phyloP scores from a whole-genome alignment of 768 basidiomycete genomes.

The Udeniomyces megalosporus region DNA sequence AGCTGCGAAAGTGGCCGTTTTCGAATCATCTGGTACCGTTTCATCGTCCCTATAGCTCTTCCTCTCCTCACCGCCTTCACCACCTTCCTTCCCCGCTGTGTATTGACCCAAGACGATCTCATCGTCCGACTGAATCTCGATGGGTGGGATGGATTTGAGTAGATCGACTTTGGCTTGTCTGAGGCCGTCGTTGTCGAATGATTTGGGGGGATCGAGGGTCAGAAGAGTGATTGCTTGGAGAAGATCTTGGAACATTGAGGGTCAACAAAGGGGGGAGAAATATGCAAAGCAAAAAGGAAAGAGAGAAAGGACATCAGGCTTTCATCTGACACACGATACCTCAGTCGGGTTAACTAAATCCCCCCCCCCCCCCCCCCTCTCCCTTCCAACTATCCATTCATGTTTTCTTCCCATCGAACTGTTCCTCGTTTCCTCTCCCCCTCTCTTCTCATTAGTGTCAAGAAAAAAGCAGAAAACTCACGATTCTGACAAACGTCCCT shows the following conservation, averaged over 20 bases:
- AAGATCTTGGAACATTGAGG: neutral
- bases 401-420: too few relatives aligned
- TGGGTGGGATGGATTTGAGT: neutral
- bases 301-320: too few relatives aligned
- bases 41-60: conserved; percentile 18
- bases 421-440: too few relatives aligned
- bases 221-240: conserved; percentile 1
- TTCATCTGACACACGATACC: too few relatives aligned
- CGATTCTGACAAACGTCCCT: conserved; percentile 19
- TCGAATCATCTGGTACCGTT: conserved; percentile 17
- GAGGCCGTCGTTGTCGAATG: neutral
- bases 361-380: too few relatives aligned
- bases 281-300: too few relatives aligned
- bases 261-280: neutral
- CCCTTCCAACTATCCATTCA: too few relatives aligned
- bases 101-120: conserved; percentile 18
- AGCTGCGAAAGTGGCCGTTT: conserved; percentile 18
- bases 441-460: too few relatives aligned
- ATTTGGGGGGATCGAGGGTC: neutral
- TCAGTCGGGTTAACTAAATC: too few relatives aligned
- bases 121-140: neutral
- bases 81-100: neutral
- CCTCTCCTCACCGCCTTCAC: conserved; percentile 10
- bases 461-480: neutral
- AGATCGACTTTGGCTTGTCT: neutral